Evolutionary conservation across 306 rosid genomes (phyloP).

Genomic region (Gynostemma pentaphyllum): DNA sequence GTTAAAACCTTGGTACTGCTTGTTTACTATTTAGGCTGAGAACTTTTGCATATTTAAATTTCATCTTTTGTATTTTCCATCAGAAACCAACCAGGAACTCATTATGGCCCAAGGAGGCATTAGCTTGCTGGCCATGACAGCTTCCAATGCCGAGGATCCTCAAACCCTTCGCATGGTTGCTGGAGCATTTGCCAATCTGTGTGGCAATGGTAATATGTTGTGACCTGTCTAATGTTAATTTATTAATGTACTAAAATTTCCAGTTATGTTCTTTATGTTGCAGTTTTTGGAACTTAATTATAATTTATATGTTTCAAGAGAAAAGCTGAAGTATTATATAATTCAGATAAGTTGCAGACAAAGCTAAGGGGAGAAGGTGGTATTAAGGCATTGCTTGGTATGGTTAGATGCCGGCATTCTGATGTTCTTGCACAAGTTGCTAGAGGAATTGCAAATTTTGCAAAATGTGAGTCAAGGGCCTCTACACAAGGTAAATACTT

Average conservation of each 20-base stretch:
- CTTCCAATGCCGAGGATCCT: slow-evolving; percentile 82
- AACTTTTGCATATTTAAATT: not conserved
- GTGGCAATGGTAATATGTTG: slow-evolving; percentile 78
- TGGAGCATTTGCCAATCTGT: slow-evolving; percentile 95
- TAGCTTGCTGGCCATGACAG: slow-evolving; percentile 68
- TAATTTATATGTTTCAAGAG: no score
- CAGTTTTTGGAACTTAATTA: no score
- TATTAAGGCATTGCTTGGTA: slow-evolving; percentile 79
- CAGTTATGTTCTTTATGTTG: not conserved
- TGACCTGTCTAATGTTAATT: slow-evolving; percentile 12
- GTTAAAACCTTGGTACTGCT: slow-evolving; percentile 9
- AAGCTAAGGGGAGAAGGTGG: slow-evolving; percentile 83
- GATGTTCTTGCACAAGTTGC: slow-evolving; percentile 99
- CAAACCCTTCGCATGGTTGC: slow-evolving; percentile 99
- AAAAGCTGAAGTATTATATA: slow-evolving; percentile 11
- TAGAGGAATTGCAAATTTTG: slow-evolving; percentile 94
- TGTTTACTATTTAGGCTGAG: not conserved
- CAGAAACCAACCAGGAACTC: slow-evolving; percentile 98
- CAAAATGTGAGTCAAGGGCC: slow-evolving; percentile 92
- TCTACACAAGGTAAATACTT: slow-evolving; percentile 70
- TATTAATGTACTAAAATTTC: not conserved
- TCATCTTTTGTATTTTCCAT: slow-evolving; percentile 13
- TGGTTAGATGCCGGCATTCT: slow-evolving; percentile 92
- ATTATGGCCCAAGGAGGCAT: slow-evolving; percentile 97
- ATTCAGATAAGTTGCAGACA: slow-evolving; percentile 67